Conservation (phyloP, 441 rosid species). For the Euphorbia schlechtendalii region DNA sequence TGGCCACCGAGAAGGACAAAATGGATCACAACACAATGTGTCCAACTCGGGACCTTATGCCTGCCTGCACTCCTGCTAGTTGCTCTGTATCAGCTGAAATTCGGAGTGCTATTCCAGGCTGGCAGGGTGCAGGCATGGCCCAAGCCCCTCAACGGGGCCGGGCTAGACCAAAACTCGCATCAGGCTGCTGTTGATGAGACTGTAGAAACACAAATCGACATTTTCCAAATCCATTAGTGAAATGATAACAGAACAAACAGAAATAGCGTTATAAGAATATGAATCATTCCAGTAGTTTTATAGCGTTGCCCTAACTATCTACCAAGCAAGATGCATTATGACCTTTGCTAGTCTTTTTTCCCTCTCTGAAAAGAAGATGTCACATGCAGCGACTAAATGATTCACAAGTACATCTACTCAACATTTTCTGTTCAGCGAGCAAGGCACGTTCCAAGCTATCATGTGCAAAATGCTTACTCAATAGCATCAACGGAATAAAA, state of each 20-base stretch:
- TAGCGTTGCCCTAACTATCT: neutral
- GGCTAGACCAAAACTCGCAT: conserved; percentile 77
- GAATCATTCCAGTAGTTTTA: neutral
- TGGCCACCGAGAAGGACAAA: conserved; percentile 33
- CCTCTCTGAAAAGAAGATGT: neutral
- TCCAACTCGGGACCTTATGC: neutral
- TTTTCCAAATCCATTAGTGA: neutral
- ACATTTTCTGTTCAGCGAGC: neutral
- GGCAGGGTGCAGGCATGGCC: conserved; percentile 70
- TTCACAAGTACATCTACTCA: neutral
- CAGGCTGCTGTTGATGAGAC: conserved; percentile 68
- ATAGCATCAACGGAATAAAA: neutral
- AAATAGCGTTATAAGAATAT: neutral
- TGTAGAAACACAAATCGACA: conserved; percentile 36
- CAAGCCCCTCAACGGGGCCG: conserved; percentile 99
- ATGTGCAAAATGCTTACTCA: neutral
- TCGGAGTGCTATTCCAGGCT: conserved; percentile 17
- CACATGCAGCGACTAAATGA: neutral
- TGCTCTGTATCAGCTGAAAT: conserved; percentile 22
- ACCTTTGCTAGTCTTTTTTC: too few species aligned
- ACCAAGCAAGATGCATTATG: neutral
- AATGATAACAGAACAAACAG: neutral
- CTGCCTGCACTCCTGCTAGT: too few species aligned
- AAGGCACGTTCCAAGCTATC: neutral
- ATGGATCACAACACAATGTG: neutral